phyloP scores from a whole-genome alignment of 1,139 yeast genomes.

The Pichia sp. region DNA sequence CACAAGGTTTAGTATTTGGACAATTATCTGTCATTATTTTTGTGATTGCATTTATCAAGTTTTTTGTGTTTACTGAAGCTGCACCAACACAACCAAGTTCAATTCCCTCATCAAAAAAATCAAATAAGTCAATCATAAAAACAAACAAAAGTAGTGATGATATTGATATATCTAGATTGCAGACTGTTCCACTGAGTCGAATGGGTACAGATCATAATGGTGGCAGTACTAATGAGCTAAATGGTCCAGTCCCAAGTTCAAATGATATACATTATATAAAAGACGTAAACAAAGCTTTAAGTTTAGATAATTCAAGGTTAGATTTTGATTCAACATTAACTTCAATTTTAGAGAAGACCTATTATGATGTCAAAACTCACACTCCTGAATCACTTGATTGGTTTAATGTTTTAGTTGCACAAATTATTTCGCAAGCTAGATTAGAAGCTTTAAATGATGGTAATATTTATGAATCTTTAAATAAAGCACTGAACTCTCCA shows the following conservation, averaged over 20 bases:
- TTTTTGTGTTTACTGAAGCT: constrained; percentile 82
- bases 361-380: constrained; percentile 84
- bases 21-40: constrained; percentile 77
- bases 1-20: constrained; percentile 75
- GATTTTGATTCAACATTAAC: constrained; percentile 10
- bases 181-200: constrained; percentile 3
- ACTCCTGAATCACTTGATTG: constrained; percentile 89
- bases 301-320: constrained; percentile 2
- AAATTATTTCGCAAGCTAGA: constrained; percentile 78
- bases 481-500: constrained; percentile 36
- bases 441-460: constrained; percentile 80
- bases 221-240: neutral
- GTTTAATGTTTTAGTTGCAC: constrained; percentile 93
- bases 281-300: constrained; percentile 7
- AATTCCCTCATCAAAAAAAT: constrained; percentile 15
- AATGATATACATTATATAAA: constrained; percentile 5
- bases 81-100: constrained; percentile 27
- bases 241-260: neutral
- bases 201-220: neutral
- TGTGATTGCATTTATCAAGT: constrained; percentile 70
- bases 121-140: constrained; percentile 24
- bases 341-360: constrained; percentile 65
- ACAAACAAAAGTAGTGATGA: constrained; percentile 16
- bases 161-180: constrained; percentile 9
- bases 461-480: constrained; percentile 71